A percentile compares a stretch with the other conserved stretches of the same genome.
These are phyloP conservation scores for Phytomonas francai DNA, from an alignment of 208 protist genomes.

Conservation along the genomic window DNA sequence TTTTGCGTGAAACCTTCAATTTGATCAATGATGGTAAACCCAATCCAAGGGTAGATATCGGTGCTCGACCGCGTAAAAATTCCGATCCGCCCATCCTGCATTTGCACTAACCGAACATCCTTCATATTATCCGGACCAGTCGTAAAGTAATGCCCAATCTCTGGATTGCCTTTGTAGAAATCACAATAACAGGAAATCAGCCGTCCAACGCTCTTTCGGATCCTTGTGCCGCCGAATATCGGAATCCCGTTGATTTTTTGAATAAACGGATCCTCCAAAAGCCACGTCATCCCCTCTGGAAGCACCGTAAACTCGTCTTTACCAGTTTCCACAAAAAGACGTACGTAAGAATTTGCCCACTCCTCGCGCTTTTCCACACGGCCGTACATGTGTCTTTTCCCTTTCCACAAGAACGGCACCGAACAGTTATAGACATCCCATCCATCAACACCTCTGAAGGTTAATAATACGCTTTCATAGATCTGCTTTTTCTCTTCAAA, in stretches of 20 bases:
- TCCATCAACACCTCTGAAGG: constrained; percentile 60
- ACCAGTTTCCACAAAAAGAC: constrained; percentile 39
- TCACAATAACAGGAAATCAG: constrained; percentile 39
- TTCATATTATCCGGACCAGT: constrained; percentile 52
- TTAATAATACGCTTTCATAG: constrained; percentile 37
- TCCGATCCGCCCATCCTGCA: constrained; percentile 36
- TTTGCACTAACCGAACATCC: constrained; percentile 35
- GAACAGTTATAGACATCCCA: constrained; percentile 68
- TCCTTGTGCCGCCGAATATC: constrained; percentile 41
- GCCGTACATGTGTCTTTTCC: constrained; percentile 42
- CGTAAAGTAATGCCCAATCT: constrained; percentile 38
- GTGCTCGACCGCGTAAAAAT: constrained; percentile 34
- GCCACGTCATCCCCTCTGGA: constrained; percentile 18
- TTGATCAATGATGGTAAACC: constrained; percentile 34
- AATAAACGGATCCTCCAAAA: constrained; percentile 47
- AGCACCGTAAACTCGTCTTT: constrained; percentile 52
- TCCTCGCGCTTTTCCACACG: constrained; percentile 43
- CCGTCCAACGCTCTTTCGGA: constrained; percentile 35
- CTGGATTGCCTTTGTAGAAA: constrained; percentile 35
- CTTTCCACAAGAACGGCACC: constrained; percentile 46
- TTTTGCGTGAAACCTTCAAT: constrained; percentile 30
- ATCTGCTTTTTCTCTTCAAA: constrained; percentile 16
- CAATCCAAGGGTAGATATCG: constrained; percentile 22
- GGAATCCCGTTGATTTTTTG: constrained; percentile 31
- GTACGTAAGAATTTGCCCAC: constrained; percentile 54